Percentiles rank a stretch among this genome's conserved stretches.
phyloP scores from a whole-genome alignment of 768 basidiomycete genomes.

The Termitomyces sp. region DNA sequence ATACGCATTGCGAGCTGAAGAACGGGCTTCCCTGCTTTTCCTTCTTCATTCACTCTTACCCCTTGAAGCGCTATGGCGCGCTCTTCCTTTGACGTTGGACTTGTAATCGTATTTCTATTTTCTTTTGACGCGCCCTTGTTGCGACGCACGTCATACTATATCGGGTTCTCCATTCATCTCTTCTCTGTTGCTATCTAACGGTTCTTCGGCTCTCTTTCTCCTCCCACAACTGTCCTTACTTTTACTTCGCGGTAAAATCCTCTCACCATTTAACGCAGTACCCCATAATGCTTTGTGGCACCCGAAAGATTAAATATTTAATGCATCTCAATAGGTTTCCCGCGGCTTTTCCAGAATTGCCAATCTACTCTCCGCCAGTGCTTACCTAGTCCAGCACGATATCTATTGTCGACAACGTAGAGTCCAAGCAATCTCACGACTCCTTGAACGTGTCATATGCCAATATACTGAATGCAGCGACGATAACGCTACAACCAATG shows the following conservation, averaged over 20 bases:
- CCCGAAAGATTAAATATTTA: constrained; percentile 4
- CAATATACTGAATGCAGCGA: constrained; percentile 77
- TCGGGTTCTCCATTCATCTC: constrained; percentile 15
- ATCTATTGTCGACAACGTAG: neutral
- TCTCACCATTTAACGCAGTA: constrained; percentile 11
- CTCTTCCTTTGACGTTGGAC: constrained; percentile 18
- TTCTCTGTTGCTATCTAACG: constrained; percentile 33
- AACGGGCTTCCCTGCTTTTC: constrained; percentile 8
- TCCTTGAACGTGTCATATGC: constrained; percentile 59
- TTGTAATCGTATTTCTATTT: constrained; percentile 35
- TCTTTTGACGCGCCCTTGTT: constrained; percentile 7
- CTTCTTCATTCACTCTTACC: constrained; percentile 2
- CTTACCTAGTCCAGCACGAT: too few species aligned
- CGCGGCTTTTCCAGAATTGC: neutral
- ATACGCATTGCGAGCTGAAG: constrained; percentile 7
- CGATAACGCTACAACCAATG: constrained; percentile 72
- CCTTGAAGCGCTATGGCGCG: constrained; percentile 8
- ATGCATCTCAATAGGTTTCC: neutral
- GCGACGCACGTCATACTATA: constrained; percentile 11
- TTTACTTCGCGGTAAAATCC: constrained; percentile 10
- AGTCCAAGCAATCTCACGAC: constrained; percentile 11
- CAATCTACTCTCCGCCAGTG: too few species aligned
- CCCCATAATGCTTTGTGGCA: constrained; percentile 12
- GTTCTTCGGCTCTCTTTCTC: constrained; percentile 11
- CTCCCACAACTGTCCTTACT: constrained; percentile 4